These are phyloP conservation scores for Plectosphaerella sp. DNA, from an alignment of 2,329 filamentous ascomycete species.

Conservation along the genomic window DNA sequence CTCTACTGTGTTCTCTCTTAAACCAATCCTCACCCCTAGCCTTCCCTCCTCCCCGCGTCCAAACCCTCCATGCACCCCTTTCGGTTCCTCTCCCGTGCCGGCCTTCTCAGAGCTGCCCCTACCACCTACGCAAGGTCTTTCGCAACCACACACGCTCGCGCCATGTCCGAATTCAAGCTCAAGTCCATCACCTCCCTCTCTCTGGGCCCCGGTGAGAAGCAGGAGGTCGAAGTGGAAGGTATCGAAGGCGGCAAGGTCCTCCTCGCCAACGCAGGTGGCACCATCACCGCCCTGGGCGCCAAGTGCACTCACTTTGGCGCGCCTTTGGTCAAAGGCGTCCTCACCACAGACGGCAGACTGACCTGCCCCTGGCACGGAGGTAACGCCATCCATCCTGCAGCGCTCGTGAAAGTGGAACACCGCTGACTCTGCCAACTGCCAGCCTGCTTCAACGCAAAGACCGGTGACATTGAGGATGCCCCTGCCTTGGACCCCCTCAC, in stretches of 20 bases:
- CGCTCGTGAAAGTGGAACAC: background rate
- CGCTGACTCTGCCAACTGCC: background rate
- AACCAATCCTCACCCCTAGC: background rate
- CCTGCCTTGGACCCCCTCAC: slow-evolving; percentile 84
- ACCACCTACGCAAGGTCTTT: slow-evolving; percentile 10
- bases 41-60: background rate
- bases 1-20: background rate
- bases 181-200: slow-evolving; percentile 73
- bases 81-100: slow-evolving; percentile 2
- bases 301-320: slow-evolving; percentile 93
- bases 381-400: slow-evolving; percentile 31
- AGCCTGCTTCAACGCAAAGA: slow-evolving; percentile 90
- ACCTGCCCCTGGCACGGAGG: slow-evolving; percentile 97
- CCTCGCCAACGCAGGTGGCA: slow-evolving; percentile 71
- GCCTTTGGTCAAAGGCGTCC: slow-evolving; percentile 78
- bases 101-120: background rate
- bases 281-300: slow-evolving; percentile 73
- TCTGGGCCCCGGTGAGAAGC: slow-evolving; percentile 76
- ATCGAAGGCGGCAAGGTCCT: slow-evolving; percentile 83
- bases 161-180: slow-evolving; percentile 63
- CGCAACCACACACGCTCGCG: slow-evolving; percentile 18
- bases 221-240: slow-evolving; percentile 87
- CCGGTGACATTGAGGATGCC: slow-evolving; percentile 92
- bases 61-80: slow-evolving; percentile 7
- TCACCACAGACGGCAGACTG: slow-evolving; percentile 75